Evolutionary conservation across 2,329 filamentous ascomycete genomes (phyloP).

Genomic region (Cladosporium halotolerans): DNA sequence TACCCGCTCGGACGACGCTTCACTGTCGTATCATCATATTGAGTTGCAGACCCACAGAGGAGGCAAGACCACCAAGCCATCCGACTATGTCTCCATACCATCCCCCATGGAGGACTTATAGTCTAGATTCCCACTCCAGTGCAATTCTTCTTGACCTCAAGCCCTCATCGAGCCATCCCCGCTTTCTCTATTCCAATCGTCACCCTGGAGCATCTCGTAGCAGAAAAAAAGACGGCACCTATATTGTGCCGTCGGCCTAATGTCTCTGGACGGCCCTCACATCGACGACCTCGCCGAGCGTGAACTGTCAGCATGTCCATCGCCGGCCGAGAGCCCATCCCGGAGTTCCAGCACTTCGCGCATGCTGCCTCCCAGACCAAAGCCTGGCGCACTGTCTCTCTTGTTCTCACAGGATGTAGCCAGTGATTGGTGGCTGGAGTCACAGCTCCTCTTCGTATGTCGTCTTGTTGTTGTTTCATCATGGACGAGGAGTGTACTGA

Average conservation of each 20-base stretch:
- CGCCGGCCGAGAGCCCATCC: neutral
- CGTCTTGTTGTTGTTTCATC: neutral
- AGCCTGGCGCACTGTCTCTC: slow-evolving; percentile 1
- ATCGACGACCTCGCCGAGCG: slow-evolving; percentile 1
- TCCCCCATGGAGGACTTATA: too few relatives aligned
- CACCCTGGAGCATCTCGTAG: too few relatives aligned
- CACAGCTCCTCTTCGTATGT: slow-evolving; percentile 21
- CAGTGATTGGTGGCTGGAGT: slow-evolving; percentile 19
- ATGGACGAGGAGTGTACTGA: neutral
- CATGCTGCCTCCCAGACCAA: neutral
- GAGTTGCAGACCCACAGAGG: too few relatives aligned
- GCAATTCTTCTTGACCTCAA: too few relatives aligned
- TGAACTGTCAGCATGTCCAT: neutral
- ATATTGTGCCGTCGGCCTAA: neutral
- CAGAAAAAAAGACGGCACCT: neutral
- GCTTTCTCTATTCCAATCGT: too few relatives aligned
- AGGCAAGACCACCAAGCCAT: too few relatives aligned
- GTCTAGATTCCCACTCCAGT: too few relatives aligned
- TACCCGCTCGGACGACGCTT: too few relatives aligned
- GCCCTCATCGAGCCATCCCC: too few relatives aligned
- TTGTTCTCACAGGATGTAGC: slow-evolving; percentile 23
- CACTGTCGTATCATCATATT: too few relatives aligned
- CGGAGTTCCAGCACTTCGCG: neutral
- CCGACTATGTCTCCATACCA: too few relatives aligned
- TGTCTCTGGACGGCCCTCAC: neutral